Percentiles rank a stretch among this genome's conserved stretches.
phyloP scores from a whole-genome alignment of 345 rosid species.

The Hibiscus trionum region DNA sequence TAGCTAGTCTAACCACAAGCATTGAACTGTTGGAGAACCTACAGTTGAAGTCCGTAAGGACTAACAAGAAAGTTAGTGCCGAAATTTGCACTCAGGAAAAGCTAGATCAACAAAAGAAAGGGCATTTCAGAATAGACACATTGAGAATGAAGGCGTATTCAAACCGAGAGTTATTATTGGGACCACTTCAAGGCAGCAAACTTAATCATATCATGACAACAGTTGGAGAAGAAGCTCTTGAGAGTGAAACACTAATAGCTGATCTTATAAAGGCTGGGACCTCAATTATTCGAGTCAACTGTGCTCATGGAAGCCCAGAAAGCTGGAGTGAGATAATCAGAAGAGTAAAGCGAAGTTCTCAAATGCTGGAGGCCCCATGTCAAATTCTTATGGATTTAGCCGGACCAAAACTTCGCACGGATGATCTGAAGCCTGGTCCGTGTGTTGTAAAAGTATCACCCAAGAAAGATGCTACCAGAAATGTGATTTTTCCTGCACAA shows the following conservation, averaged over 20 bases:
- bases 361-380: conserved; percentile 54
- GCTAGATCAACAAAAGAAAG: conserved; percentile 15
- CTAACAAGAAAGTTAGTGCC: conserved; percentile 6
- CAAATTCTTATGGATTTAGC: conserved; percentile 71
- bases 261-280: conserved; percentile 50
- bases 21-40: conserved; percentile 34
- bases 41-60: conserved; percentile 16
- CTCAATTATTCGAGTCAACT: conserved; percentile 53
- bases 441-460: conserved; percentile 52
- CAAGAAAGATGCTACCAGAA: conserved; percentile 49
- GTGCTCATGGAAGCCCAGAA: conserved; percentile 59
- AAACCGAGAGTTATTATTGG: conserved; percentile 45
- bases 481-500: conserved; percentile 39
- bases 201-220: conserved; percentile 56
- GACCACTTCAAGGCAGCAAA: conserved; percentile 32
- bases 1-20: conserved; percentile 34
- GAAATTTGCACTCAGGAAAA: conserved; percentile 15
- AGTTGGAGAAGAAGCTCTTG: conserved; percentile 52
- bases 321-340: conserved; percentile 56
- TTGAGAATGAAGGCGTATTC: conserved; percentile 27
- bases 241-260: conserved; percentile 35
- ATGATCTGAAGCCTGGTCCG: conserved; percentile 48
- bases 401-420: conserved; percentile 68
- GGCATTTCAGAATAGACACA: conserved; percentile 14
- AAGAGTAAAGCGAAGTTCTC: conserved; percentile 45